Conservation (phyloP, 805 yeast species). For the Yarrowia osloensis region DNA sequence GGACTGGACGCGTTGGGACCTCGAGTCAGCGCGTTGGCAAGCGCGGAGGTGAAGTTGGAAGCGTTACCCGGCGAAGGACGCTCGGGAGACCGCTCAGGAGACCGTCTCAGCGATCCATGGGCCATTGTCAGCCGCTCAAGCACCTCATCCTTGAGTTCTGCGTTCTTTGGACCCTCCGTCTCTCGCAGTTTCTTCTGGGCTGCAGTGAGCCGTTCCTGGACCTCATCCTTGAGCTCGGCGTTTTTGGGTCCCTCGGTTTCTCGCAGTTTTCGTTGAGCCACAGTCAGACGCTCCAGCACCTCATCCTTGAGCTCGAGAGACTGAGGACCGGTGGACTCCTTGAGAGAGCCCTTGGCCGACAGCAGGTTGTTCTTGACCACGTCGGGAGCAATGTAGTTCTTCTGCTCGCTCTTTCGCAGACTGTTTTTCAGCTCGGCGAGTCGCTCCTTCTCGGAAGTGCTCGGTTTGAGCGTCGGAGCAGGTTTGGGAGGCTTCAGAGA, state of each 20-base stretch:
- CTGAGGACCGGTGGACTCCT: slow-evolving; percentile 24
- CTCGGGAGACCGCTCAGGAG: slow-evolving; percentile 11
- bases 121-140: slow-evolving; percentile 23
- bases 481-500: slow-evolving; percentile 3
- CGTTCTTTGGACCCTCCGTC: slow-evolving; percentile 23
- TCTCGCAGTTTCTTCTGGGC: slow-evolving; percentile 10
- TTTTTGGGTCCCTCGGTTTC: slow-evolving; percentile 12
- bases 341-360: slow-evolving; percentile 33
- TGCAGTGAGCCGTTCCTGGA: slow-evolving; percentile 2
- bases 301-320: background rate
- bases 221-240: slow-evolving; percentile 25
- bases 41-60: slow-evolving; percentile 3
- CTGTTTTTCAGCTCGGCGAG: slow-evolving; percentile 34
- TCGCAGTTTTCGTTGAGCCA: background rate
- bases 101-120: background rate
- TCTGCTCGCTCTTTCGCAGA: slow-evolving; percentile 35
- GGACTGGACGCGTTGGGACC: slow-evolving; percentile 12
- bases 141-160: slow-evolving; percentile 16
- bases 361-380: slow-evolving; percentile 32
- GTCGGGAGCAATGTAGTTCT: slow-evolving; percentile 35
- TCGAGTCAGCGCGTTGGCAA: slow-evolving; percentile 10
- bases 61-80: slow-evolving; percentile 2
- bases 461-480: slow-evolving; percentile 22
- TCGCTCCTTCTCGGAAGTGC: slow-evolving; percentile 32
- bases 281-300: slow-evolving; percentile 20